Base-by-base conservation (phyloP, 2,329 filamentous ascomycete species). In the Cryphonectria japonica region DNA sequence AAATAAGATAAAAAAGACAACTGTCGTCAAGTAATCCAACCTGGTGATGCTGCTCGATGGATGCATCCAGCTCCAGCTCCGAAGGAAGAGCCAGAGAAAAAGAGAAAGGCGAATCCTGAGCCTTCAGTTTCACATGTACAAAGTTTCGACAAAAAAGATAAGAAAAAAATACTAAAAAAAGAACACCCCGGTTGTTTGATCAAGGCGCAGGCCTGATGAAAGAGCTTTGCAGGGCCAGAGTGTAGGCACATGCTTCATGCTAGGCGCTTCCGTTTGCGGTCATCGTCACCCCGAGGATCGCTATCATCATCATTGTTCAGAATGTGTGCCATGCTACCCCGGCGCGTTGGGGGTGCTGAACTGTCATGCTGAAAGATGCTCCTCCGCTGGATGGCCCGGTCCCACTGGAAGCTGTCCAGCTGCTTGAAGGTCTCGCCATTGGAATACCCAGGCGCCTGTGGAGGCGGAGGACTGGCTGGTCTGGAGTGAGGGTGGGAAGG, bases 291-390 rank as follows among this genome's bases (percentile, higher is more conserved):
- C 43, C 87, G 80, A 0, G 81, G 81, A 60, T 87, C 86, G 62
- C 86, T 86, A 69, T 88, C 87, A 39, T 88, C 85, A 7, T 86
- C 85, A 52, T 85, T 81, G 75, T 89, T 89, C n/a, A 89, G 80
- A 26, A 89, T 89, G 72, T 89, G 87, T 0, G 87, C 87, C 87
- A 89, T 89, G 78, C 87, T 89, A 34, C 87, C 87, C 66, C 87
- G 80, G 62, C 87, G 80, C 0, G 87, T 89, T 0, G 86, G 85
- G 1, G 87, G 87, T 0, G 82, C 86, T 1, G 87, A 89, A 71
- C 85, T 84, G 74, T 89, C 87, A 72, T 84, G 86, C 62, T 88
- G 77, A 4, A 82, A 78, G 11, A 88, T 79, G 29, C 83, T 85
- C 76, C 85, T 71, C 85, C 86, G 60, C 85, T 82, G 73, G 80